phyloP scores from a whole-genome alignment of 2,329 filamentous ascomycete species.

The Rutstroemia sydowiana region DNA sequence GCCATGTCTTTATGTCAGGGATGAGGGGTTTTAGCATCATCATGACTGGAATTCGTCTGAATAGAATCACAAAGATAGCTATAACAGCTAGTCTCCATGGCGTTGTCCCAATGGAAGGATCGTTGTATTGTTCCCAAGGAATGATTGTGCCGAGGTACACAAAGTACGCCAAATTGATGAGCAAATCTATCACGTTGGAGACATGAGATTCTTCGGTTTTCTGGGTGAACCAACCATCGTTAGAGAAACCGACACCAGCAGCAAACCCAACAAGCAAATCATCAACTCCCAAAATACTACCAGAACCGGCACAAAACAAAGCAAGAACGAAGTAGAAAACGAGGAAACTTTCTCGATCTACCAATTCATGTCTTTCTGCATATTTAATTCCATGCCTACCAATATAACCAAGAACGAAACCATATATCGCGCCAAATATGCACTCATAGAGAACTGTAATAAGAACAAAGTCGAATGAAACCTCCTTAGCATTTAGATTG shows the following conservation, averaged over 20 bases:
- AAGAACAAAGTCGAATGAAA: slow-evolving; percentile 81
- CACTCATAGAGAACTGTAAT: slow-evolving; percentile 92
- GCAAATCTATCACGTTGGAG: slow-evolving; percentile 95
- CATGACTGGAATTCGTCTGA: slow-evolving; percentile 95
- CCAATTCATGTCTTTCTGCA: slow-evolving; percentile 76
- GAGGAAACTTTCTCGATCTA: slow-evolving; percentile 94
- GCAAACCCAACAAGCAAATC: slow-evolving; percentile 92
- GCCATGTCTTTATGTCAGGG: slow-evolving; percentile 96
- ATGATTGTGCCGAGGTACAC: slow-evolving; percentile 97
- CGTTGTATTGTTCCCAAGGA: slow-evolving; percentile 88
- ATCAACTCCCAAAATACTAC: slow-evolving; percentile 83
- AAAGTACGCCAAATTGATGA: slow-evolving; percentile 96
- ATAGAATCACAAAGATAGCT: slow-evolving; percentile 87
- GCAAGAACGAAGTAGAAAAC: slow-evolving; percentile 98
- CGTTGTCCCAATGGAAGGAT: slow-evolving; percentile 60
- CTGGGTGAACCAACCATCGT: slow-evolving; percentile 97
- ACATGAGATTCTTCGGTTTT: slow-evolving; percentile 98
- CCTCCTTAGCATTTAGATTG: slow-evolving; percentile 56
- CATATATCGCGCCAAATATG: slow-evolving; percentile 82
- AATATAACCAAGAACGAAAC: slow-evolving; percentile 80
- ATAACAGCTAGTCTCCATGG: slow-evolving; percentile 93
- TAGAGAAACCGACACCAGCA: slow-evolving; percentile 96
- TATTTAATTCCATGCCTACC: slow-evolving; percentile 85
- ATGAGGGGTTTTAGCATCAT: slow-evolving; percentile 83
- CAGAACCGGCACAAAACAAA: slow-evolving; percentile 86